Evolutionary conservation across 1,284 basidiomycete species (phyloP), one percentile per base, ranked within the genome.

Genomic region (Rhodofomes roseus): DNA sequence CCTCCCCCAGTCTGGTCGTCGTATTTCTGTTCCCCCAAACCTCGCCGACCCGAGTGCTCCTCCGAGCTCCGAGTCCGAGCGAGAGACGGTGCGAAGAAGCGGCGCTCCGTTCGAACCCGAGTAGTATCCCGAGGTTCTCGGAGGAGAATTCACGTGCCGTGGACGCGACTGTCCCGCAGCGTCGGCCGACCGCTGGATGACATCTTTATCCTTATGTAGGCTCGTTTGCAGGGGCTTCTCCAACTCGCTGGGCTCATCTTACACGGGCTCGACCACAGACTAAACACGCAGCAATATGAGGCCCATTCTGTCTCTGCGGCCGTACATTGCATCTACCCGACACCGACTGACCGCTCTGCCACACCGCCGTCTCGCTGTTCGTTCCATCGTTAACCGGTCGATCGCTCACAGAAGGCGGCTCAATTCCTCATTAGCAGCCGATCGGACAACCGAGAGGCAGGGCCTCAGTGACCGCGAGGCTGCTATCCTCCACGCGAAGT

Each of bases 361-460:
- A 29, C 37, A 55, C 56, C 59, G 40, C 27, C 58, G 60, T 41
- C 44, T 61, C 41, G 54, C 60, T 25, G 51, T 59, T 39, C 64
- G 63, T 58, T 60, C 57, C 29, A 48, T 55, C 51, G 51, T 58
- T 40, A 60, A 58, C 23, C 48, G 57, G 43, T 55, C 56, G 29
- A 37, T 60, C 22, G n/a, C 54, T 12, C 63, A 59, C 39, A 55
- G 59, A 46, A 52, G 44, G 44, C 58, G 65, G 44, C 57, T 55
- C 52, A 65, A 66, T 43, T 66, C 67, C 36, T 61, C 63, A 20
- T 60, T 66, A 53, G 62, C 60, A 48, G 41, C 25, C 6, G 54
- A 40, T 18, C 40, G 22, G 31, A 46, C 41, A n/a, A 14, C 25
- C 9, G 57, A 27, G 20, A 22, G 18, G 23, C 41, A 40, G 14